These are phyloP conservation scores for Verbascum thapsus DNA, from an alignment of 257 asterid species.

Conservation along the genomic window DNA sequence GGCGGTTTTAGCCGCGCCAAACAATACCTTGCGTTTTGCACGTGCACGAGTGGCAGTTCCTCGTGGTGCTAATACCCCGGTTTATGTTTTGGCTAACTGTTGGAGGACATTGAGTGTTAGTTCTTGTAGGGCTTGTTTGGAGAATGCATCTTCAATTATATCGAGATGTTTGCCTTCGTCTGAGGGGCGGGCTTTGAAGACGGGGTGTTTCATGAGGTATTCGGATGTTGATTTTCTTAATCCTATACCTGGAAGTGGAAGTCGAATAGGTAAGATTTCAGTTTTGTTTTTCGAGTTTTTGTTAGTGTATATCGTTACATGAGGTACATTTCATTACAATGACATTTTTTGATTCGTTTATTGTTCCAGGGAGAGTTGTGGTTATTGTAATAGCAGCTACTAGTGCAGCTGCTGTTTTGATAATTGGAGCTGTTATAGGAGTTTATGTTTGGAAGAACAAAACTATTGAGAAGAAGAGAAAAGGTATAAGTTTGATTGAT, in stretches of 20 bases:
- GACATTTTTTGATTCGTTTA: constrained; percentile 17
- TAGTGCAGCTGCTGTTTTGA: constrained; percentile 56
- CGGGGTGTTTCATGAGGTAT: constrained; percentile 51
- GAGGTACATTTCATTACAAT: background rate
- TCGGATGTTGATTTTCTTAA: constrained; percentile 46
- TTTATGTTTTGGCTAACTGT: constrained; percentile 45
- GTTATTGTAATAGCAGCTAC: constrained; percentile 50
- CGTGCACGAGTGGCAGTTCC: constrained; percentile 28
- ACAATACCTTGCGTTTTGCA: constrained; percentile 36
- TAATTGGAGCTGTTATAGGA: constrained; percentile 52
- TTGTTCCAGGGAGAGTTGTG: constrained; percentile 52
- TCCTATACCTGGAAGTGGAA: constrained; percentile 31
- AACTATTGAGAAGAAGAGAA: constrained; percentile 66
- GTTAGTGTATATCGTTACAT: background rate
- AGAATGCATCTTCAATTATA: constrained; percentile 37
- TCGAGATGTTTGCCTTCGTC: constrained; percentile 47
- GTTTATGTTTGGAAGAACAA: constrained; percentile 55
- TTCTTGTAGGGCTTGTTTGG: constrained; percentile 43
- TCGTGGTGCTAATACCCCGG: constrained; percentile 25
- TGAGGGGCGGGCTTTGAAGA: constrained; percentile 42
- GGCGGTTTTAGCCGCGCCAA: constrained; percentile 38
- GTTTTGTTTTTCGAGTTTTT: background rate
- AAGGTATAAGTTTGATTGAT: constrained; percentile 44
- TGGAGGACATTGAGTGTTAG: constrained; percentile 38
- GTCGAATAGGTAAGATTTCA: background rate